These are phyloP conservation scores for Chrysopogon serrulatus DNA, from an alignment of 176 grass and related monocot species.

Conservation along the genomic window DNA sequence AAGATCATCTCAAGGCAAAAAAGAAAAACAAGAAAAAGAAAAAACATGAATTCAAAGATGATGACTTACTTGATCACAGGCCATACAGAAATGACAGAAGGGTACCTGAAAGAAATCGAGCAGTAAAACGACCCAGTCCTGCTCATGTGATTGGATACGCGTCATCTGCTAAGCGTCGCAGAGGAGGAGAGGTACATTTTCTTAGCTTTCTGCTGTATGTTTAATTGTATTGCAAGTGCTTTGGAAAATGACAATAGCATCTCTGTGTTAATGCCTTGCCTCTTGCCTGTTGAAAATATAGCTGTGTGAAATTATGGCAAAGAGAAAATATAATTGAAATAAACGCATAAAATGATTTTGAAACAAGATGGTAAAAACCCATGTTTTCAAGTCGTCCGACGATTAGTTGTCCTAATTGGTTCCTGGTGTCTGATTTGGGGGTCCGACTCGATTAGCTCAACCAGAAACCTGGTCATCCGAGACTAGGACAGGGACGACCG, in stretches of 20 bases:
- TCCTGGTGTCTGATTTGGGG: too few relatives aligned
- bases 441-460: too few relatives aligned
- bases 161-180: conserved; percentile 62
- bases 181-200: conserved; percentile 80
- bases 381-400: too few relatives aligned
- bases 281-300: not conserved
- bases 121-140: conserved; percentile 46
- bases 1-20: conserved; percentile 72
- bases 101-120: conserved; percentile 59
- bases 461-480: too few relatives aligned
- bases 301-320: not conserved
- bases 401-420: too few relatives aligned
- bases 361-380: not conserved
- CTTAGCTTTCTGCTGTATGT: not conserved
- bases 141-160: conserved; percentile 51
- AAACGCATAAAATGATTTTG: not conserved
- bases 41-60: conserved; percentile 92
- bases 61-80: conserved; percentile 65
- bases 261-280: not conserved
- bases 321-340: not conserved
- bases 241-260: not conserved
- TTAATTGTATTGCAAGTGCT: conserved; percentile 10
- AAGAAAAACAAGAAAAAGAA: conserved; percentile 97
- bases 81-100: conserved; percentile 90
- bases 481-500: too few relatives aligned